These are phyloP conservation scores for Puccinellia tenuiflora DNA, from an alignment of 176 grass and related monocot species.

Conservation along the genomic window DNA sequence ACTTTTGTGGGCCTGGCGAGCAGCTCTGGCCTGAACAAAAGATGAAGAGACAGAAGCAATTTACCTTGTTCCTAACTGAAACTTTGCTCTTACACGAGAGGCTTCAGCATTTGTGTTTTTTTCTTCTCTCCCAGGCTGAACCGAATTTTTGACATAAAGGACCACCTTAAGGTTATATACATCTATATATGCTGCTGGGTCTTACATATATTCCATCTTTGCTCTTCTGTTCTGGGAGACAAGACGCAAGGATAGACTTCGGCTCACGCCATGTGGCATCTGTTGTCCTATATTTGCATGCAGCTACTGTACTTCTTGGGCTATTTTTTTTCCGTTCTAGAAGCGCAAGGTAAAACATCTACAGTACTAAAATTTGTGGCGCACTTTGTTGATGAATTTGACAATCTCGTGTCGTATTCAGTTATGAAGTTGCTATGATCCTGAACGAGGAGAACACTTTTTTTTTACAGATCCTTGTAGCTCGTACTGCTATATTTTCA, in stretches of 20 bases:
- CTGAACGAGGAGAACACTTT: slow-evolving; percentile 58
- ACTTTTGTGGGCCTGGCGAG: too few species aligned
- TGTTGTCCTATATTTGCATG: too few species aligned
- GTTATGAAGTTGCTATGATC: slow-evolving; percentile 63
- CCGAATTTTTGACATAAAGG: too few species aligned
- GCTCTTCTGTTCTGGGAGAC: slow-evolving; percentile 92
- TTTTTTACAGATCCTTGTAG: slow-evolving; percentile 42
- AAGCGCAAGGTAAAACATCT: too few species aligned
- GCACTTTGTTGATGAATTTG: slow-evolving; percentile 4
- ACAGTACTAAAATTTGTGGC: too few species aligned
- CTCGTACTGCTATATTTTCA: slow-evolving; percentile 89
- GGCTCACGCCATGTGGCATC: too few species aligned
- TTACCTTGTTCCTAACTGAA: neutral
- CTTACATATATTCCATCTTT: slow-evolving; percentile 91
- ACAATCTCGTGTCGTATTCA: slow-evolving; percentile 42
- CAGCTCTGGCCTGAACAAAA: slow-evolving; percentile 92
- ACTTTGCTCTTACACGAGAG: neutral
- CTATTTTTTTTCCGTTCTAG: too few species aligned
- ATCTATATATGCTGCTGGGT: slow-evolving; percentile 90
- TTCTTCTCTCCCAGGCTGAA: slow-evolving; percentile 57
- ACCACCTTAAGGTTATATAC: slow-evolving; percentile 76
- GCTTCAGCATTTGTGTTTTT: neutral
- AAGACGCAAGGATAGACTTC: too few species aligned
- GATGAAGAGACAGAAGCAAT: slow-evolving; percentile 39
- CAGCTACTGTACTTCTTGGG: too few species aligned